Evolutionary conservation across 2,329 filamentous ascomycete species (phyloP), one percentile per base, ranked within the genome.

Genomic region (Tolypocladium guangdongense): DNA sequence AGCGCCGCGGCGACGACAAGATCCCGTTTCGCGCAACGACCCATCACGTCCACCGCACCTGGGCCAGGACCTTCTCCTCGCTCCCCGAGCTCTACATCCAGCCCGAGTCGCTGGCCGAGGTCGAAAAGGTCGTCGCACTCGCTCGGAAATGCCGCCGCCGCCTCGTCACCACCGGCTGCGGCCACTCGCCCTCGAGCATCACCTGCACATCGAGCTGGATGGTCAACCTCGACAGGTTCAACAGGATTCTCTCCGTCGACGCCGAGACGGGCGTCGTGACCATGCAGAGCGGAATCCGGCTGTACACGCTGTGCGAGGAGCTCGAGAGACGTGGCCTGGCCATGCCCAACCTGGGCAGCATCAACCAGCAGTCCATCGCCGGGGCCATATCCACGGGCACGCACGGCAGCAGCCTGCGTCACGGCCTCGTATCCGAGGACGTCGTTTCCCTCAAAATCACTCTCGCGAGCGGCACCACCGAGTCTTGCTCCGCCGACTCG

Each of bases 201-300:
- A 97, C 92, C 5, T 95, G 90, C 71, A 95, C 91, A 6, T 93
- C 88, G 18, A 88, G 87, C 58, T 97, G 93, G 93, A 84, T 96
- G 66, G 76, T 97, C 61, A 97, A 96, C 68, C 81, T 99, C 56
- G 93, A 99, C 74, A 78, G 87, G 58, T 89, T 88, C 72, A 83
- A 82, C 65, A 76, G 80, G 52, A 79, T 97, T 33, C 66, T 95
- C 50, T 78, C 82, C 8, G 76, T 95, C 49, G 83, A 95, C 64
- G 71, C 69, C 51, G 75, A 80, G 39, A 84, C 77, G 12, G 80
- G 83, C 51, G 71, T 87, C 8, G 81, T 95, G 52, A 82, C 84
- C 2, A 87, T 95, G 62, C 81, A 97, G 72, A 87, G 87, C n/a
- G 93, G 93, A 18, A 96, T 97, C 59, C 80, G 92, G 22, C 75